Percentiles rank a stretch among this genome's conserved stretches.
phyloP scores from a whole-genome alignment of 1,284 basidiomycete species.

The Paramarasmius palmivorus region DNA sequence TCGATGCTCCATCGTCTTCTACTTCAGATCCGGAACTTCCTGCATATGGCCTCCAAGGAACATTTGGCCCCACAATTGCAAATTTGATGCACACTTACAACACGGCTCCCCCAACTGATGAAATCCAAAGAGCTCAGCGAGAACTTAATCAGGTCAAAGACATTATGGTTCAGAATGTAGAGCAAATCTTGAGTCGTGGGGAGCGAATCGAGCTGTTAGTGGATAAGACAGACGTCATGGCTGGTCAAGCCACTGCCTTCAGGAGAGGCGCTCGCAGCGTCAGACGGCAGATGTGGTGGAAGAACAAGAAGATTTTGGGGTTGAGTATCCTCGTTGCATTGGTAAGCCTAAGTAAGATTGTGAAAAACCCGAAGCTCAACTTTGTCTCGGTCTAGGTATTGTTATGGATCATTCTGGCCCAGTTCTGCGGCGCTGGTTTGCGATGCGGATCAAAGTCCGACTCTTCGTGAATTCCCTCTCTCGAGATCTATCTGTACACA shows the following conservation, averaged over 20 bases:
- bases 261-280: slow-evolving; percentile 86
- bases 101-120: slow-evolving; percentile 88
- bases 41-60: slow-evolving; percentile 67
- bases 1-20: slow-evolving; percentile 54
- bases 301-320: slow-evolving; percentile 77
- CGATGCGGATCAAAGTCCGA: slow-evolving; percentile 46
- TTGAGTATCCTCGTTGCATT: slow-evolving; percentile 74
- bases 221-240: slow-evolving; percentile 97
- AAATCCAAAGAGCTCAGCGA: slow-evolving; percentile 85
- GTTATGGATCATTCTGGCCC: slow-evolving; percentile 79
- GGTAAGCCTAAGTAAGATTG: slow-evolving; percentile 46
- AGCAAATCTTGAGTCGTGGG: slow-evolving; percentile 91
- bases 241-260: slow-evolving; percentile 95
- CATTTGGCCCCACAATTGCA: slow-evolving; percentile 65
- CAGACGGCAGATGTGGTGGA: slow-evolving; percentile 97
- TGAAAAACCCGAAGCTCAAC: slow-evolving; percentile 10
- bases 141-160: slow-evolving; percentile 95
- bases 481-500: not conserved
- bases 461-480: slow-evolving; percentile 4
- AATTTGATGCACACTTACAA: slow-evolving; percentile 86
- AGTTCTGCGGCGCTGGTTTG: slow-evolving; percentile 83
- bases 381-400: slow-evolving; percentile 49
- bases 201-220: slow-evolving; percentile 96
- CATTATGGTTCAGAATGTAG: slow-evolving; percentile 97
- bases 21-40: slow-evolving; percentile 46